These are phyloP conservation scores for Pelargonium nanum DNA, from an alignment of 345 rosid species.

Conservation along the genomic window DNA sequence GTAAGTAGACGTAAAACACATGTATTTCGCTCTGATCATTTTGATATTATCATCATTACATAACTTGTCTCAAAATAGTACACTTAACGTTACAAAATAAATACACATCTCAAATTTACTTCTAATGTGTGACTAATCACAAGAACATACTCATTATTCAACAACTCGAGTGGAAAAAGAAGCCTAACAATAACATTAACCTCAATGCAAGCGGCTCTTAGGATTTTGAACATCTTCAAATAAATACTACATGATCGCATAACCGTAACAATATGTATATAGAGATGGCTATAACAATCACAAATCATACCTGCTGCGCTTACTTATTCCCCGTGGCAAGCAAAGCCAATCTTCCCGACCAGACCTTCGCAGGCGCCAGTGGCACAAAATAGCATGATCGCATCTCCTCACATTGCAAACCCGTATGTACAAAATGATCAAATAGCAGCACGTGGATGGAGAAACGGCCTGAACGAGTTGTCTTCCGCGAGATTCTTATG, in stretches of 20 bases:
- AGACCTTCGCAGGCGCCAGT: neutral
- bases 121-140: too few species aligned
- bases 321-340: neutral
- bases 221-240: neutral
- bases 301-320: neutral
- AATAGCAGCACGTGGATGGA: neutral
- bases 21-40: too few species aligned
- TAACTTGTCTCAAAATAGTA: too few species aligned
- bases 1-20: too few species aligned
- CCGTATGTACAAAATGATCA: neutral
- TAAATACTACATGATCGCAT: too few species aligned
- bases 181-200: neutral
- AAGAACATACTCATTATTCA: neutral
- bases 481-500: neutral
- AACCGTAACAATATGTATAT: neutral
- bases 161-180: neutral
- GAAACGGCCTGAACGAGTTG: neutral
- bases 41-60: too few species aligned
- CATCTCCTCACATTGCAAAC: neutral
- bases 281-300: neutral
- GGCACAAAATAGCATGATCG: neutral
- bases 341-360: neutral
- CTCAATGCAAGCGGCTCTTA: neutral
- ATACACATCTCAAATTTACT: neutral
- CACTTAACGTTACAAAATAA: too few species aligned